phyloP scores from a whole-genome alignment of 2,329 filamentous ascomycete species.

The Fusarium sp. region DNA sequence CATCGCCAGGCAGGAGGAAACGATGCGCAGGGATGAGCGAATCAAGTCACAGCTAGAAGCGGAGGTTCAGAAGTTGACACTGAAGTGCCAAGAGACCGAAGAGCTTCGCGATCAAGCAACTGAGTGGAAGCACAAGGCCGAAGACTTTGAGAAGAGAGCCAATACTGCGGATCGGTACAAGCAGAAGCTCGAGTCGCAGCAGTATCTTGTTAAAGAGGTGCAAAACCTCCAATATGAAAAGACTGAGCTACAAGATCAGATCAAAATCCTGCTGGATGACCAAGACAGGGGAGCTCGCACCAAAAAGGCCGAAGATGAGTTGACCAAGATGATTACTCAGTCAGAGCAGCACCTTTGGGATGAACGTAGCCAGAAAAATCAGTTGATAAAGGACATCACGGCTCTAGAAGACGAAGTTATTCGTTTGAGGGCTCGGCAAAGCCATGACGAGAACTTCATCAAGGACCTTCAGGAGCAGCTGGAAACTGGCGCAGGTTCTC shows the following conservation, averaged over 20 bases:
- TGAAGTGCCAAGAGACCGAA: slow-evolving; percentile 63
- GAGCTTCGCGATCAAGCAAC: slow-evolving; percentile 70
- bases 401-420: slow-evolving; percentile 62
- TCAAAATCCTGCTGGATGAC: slow-evolving; percentile 55
- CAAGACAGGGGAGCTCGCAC: slow-evolving; percentile 53
- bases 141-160: slow-evolving; percentile 71
- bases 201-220: slow-evolving; percentile 68
- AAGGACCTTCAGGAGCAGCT: slow-evolving; percentile 72
- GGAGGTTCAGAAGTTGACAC: slow-evolving; percentile 63
- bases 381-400: slow-evolving; percentile 61
- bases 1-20: slow-evolving; percentile 75
- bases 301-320: slow-evolving; percentile 56
- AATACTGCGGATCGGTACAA: slow-evolving; percentile 73
- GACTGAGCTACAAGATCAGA: slow-evolving; percentile 65
- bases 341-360: slow-evolving; percentile 60
- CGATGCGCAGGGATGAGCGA: slow-evolving; percentile 54
- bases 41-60: slow-evolving; percentile 68
- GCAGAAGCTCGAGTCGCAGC: slow-evolving; percentile 72
- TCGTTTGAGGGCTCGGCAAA: slow-evolving; percentile 62
- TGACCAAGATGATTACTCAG: slow-evolving; percentile 58
- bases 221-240: slow-evolving; percentile 68
- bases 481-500: slow-evolving; percentile 52
- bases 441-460: slow-evolving; percentile 67
- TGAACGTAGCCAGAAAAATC: slow-evolving; percentile 61
- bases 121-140: slow-evolving; percentile 70